Evolutionary conservation across 208 protist genomes (phyloP), one percentile per base, ranked within the genome.

Genomic region (Leishmania major): DNA sequence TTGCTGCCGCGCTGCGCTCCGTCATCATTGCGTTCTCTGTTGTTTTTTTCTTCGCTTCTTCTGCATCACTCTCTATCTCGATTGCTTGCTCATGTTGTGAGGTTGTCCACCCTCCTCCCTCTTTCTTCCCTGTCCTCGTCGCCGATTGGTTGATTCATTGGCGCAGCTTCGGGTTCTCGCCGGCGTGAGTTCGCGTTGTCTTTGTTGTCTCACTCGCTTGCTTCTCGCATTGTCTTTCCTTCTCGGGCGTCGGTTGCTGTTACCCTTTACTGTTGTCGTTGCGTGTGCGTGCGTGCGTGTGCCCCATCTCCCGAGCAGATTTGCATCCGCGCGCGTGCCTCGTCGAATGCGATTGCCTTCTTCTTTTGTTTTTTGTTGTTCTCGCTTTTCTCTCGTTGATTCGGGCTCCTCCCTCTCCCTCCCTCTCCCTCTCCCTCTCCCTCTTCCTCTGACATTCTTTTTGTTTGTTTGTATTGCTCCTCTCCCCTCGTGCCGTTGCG

Each of bases 261-360:
- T 59, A 6, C 8, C 28, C 40, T 80, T 25, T 19, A 13, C 40
- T 28, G 75, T 37, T 53, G 59, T 80, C 49, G 25, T 31, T 74
- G 77, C 73, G 22, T 75, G 77, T 62, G 77, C 47, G 69, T 31
- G 69, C 53, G 78, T 31, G 78, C n/a, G 69, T 13, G 69, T 15
- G 59, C n/a, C 11, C 2, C n/a, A 35, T 64, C 5, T 13, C 25
- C 35, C 28, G 28, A 31, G 28, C n/a, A 1, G 28, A 19, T 31
- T 45, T 55, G 22, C 66, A 71, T 59, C 19, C 19, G 45, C 53
- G 53, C 53, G 8, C 57, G 57, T 62, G 57, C 25, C 13, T 62
- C 57, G 25, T 31, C 10, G 57, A 62, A 62, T 31, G 31, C 57
- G 25, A 62, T 31, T 11, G 57, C 0, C 57, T 19, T 59, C 53